Conservation (phyloP, 768 basidiomycete species). For the Termitomyces sp. region DNA sequence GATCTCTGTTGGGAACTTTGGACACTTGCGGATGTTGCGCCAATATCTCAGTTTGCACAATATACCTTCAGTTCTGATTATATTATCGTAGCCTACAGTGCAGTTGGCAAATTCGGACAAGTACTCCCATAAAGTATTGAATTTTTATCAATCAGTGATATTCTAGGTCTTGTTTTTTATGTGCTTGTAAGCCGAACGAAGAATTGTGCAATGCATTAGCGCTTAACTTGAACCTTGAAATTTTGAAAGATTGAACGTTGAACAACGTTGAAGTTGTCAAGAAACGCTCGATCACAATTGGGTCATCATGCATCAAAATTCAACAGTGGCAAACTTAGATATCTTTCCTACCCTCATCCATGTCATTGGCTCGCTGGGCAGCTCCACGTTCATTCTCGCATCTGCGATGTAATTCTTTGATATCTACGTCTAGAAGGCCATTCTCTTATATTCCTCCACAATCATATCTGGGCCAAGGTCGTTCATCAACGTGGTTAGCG, state of each 20-base stretch:
- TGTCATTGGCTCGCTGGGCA: constrained; percentile 25
- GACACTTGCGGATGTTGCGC: too few relatives aligned
- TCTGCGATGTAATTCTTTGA: constrained; percentile 14
- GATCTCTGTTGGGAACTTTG: constrained; percentile 3
- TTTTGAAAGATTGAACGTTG: too few relatives aligned
- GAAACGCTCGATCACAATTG: too few relatives aligned
- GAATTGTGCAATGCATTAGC: too few relatives aligned
- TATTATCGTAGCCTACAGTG: not conserved
- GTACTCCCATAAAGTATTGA: not conserved
- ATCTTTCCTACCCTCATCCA: constrained; percentile 10
- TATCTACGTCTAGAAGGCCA: constrained; percentile 6
- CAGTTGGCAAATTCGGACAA: not conserved
- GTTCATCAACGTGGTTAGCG: constrained; percentile 19
- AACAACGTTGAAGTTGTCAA: too few relatives aligned
- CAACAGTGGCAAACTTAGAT: not conserved
- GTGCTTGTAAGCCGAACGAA: too few relatives aligned
- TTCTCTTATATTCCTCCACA: not conserved
- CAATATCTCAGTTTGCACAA: not conserved
- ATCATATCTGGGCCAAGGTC: constrained; percentile 8
- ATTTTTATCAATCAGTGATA: not conserved
- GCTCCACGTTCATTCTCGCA: constrained; percentile 20
- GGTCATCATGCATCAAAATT: not conserved
- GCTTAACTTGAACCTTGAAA: too few relatives aligned
- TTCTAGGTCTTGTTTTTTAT: too few relatives aligned
- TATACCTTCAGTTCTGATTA: not conserved